These are phyloP conservation scores for Daldinia sp. DNA, from an alignment of 2,329 filamentous ascomycete species.

Conservation along the genomic window DNA sequence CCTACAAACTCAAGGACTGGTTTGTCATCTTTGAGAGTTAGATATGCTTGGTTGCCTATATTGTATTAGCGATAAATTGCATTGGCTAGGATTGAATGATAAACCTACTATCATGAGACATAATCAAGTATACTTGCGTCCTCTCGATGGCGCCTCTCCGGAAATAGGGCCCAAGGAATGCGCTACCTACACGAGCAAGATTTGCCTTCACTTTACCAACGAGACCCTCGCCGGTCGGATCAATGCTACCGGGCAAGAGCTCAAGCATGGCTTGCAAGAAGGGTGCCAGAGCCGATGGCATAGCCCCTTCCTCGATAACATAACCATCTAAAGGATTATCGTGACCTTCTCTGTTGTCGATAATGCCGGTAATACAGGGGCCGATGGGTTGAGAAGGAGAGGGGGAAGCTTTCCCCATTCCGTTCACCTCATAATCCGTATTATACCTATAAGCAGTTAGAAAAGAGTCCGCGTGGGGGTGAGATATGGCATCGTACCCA, in stretches of 20 bases:
- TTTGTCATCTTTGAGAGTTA: conserved; percentile 67
- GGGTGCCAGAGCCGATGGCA: conserved; percentile 64
- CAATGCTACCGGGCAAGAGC: conserved; percentile 57
- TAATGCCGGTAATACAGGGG: conserved; percentile 69
- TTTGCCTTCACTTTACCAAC: conserved; percentile 55
- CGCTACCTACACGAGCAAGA: conserved; percentile 59
- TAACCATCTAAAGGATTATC: conserved; percentile 67
- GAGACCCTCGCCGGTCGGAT: conserved; percentile 50
- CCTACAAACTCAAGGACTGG: conserved; percentile 67
- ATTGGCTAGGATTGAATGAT: background rate
- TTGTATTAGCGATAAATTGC: conserved; percentile 25
- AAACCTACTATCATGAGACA: conserved; percentile 68
- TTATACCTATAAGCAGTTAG: conserved; percentile 59
- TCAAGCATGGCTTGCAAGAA: conserved; percentile 67
- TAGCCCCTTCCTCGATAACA: conserved; percentile 69
- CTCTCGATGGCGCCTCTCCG: conserved; percentile 63
- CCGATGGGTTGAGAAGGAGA: conserved; percentile 62
- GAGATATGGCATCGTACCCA: conserved; percentile 53
- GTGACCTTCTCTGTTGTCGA: conserved; percentile 63
- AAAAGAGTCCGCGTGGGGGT: background rate
- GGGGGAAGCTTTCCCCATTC: conserved; percentile 60
- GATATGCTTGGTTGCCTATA: conserved; percentile 63
- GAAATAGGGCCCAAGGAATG: conserved; percentile 67
- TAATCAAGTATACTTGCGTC: conserved; percentile 71
- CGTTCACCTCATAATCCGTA: conserved; percentile 63